Percentiles rank a stretch among this genome's conserved stretches.
Evolutionary conservation across 495 filamentous ascomycete genomes (phyloP).

Genomic region (Talaromyces ruber): DNA sequence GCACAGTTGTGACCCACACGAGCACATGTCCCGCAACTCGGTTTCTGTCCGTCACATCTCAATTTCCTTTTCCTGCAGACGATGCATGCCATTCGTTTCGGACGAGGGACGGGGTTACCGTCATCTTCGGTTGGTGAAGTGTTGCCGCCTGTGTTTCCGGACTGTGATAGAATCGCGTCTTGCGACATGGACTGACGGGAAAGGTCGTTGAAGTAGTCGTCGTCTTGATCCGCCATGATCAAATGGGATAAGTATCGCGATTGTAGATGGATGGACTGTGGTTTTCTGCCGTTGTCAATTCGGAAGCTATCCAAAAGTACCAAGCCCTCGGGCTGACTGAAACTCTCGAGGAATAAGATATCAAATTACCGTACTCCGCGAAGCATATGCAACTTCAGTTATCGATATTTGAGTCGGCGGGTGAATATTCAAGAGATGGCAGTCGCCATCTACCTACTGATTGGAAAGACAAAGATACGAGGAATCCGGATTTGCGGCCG

Average conservation of each 20-base stretch:
- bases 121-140: conserved; percentile 33
- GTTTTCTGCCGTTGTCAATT: background rate
- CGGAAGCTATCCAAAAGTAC: background rate
- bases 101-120: conserved; percentile 61
- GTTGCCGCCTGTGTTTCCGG: conserved; percentile 20
- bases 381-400: background rate
- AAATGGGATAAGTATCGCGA: background rate
- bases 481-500: background rate
- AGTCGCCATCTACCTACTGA: background rate
- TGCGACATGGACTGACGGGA: conserved; percentile 33
- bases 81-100: conserved; percentile 94
- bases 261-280: background rate
- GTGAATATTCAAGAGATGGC: background rate
- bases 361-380: background rate
- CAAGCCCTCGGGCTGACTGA: background rate
- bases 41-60: conserved; percentile 61
- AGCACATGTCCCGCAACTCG: conserved; percentile 88
- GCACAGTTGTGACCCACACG: conserved; percentile 83
- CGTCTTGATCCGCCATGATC: conserved; percentile 14
- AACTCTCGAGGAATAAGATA: background rate
- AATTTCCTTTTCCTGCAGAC: conserved; percentile 92
- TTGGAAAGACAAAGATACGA: background rate
- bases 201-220: conserved; percentile 47
- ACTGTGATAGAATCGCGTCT: conserved; percentile 20
- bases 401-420: background rate